Percentiles rank a stretch among this genome's conserved stretches.
phyloP scores from a whole-genome alignment of 78 protist species.

The Dictyostelium purpureum region DNA sequence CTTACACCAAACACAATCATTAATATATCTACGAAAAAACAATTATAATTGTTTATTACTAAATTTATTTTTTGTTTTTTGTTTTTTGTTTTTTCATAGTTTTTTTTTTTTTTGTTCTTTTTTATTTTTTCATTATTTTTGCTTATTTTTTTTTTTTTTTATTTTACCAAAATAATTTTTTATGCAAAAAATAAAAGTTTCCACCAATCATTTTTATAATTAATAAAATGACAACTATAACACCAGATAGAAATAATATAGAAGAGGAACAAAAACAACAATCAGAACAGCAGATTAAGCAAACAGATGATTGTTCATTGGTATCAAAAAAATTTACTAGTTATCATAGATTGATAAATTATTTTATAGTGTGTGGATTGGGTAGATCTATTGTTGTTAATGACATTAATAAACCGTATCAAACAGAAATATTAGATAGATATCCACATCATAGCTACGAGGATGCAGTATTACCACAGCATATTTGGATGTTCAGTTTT shows the following conservation, averaged over 20 bases:
- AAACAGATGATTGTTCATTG: neutral
- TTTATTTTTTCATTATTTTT: too few species aligned
- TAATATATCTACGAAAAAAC: too few species aligned
- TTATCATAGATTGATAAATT: conserved; percentile 43
- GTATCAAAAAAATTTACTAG: neutral
- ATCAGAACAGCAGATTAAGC: neutral
- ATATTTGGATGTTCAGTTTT: conserved; percentile 82
- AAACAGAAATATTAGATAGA: conserved; percentile 56
- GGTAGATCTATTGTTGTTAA: conserved; percentile 50
- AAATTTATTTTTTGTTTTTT: too few species aligned
- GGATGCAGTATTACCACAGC: conserved; percentile 32
- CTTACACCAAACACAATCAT: too few species aligned
- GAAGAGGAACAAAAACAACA: neutral
- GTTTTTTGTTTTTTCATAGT: too few species aligned
- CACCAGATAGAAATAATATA: neutral
- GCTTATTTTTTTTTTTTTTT: too few species aligned
- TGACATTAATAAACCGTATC: conserved; percentile 33
- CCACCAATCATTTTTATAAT: too few species aligned
- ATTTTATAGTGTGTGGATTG: conserved; percentile 68
- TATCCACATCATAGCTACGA: conserved; percentile 34
- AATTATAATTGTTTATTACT: too few species aligned
- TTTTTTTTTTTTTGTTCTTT: too few species aligned
- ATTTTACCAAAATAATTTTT: too few species aligned
- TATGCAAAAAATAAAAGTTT: too few species aligned
- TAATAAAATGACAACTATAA: too few species aligned